A percentile compares a stretch with the other conserved stretches of the same genome.
These are phyloP conservation scores for Claviceps maximensis DNA, from an alignment of 2,329 filamentous ascomycete species.

Conservation along the genomic window DNA sequence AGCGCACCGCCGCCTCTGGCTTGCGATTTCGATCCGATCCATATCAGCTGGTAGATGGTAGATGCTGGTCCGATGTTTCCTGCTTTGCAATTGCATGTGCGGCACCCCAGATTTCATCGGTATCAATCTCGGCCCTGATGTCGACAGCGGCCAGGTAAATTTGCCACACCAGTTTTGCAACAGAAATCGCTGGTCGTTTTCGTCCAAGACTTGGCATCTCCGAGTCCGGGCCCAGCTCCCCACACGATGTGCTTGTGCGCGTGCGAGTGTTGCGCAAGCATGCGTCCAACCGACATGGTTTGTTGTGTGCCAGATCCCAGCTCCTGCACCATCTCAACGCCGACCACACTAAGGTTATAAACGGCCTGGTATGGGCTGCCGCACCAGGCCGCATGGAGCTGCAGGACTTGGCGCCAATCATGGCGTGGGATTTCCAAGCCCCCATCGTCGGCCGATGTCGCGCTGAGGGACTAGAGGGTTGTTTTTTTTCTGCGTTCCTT, in stretches of 20 bases:
- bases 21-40: neutral
- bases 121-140: slow-evolving; percentile 13
- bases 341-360: neutral
- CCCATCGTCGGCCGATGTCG: slow-evolving; percentile 17
- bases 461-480: slow-evolving; percentile 7
- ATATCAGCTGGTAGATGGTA: neutral
- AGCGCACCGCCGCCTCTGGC: no score
- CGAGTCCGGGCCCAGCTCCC: slow-evolving; percentile 14
- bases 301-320: neutral
- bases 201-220: slow-evolving; percentile 8
- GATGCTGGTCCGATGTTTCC: neutral
- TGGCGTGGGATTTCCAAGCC: slow-evolving; percentile 15
- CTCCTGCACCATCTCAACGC: slow-evolving; percentile 1
- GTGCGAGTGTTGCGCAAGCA: neutral
- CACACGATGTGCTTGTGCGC: slow-evolving; percentile 11
- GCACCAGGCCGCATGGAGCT: neutral
- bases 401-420: slow-evolving; percentile 17
- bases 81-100: slow-evolving; percentile 1
- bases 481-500: neutral
- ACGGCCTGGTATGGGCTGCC: neutral
- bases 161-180: slow-evolving; percentile 25
- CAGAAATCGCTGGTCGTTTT: slow-evolving; percentile 15
- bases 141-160: slow-evolving; percentile 7
- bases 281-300: slow-evolving; percentile 5
- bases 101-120: slow-evolving; percentile 11